Base-by-base conservation (phyloP, 2,329 filamentous ascomycete genomes). In the Dryadomyces sulphureus region DNA sequence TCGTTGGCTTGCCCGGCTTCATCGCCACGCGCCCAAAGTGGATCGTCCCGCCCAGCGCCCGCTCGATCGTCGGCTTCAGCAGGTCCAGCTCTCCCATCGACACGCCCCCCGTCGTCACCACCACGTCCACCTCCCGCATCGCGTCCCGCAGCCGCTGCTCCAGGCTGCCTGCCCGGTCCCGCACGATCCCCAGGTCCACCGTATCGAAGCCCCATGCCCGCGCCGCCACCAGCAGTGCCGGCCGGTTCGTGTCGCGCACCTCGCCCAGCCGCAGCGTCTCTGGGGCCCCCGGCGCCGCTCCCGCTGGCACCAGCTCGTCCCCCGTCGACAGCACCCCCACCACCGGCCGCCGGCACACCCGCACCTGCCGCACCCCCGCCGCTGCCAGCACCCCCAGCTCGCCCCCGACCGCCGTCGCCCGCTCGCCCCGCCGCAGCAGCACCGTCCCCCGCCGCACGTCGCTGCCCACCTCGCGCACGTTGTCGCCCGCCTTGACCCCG, bases 61-160 rank as follows among this genome's bases (percentile, higher is more conserved):
- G 81, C 66, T 96, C 92, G 55, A 98, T 85, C 0, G 90, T 96
- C 0, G 92, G 90, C 61, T 98, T 98, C 19, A 98, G 76, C 7
- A 98, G 79, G 62, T 98, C 92, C 2, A 95, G 77, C 64, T 98
- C 92, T 47, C 92, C 92, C 92, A 98, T 98, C 9, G 86, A 94
- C 19, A 96, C 92, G 41, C 92, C 92, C 20, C 92, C 92, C 0
- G 84, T 90, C 16, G 92, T 96, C 56, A 98, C 79, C 48, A 98
- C 73, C 12, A 96, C 67, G 57, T 95, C 89, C 22, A 81, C 79
- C 41, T 69, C 68, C 19, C 84, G 75, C 50, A 96, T 68, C 1
- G 83, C 86, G 48, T 77, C 72, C 2, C 89, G 81, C 9, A 98
- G 72, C 2, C 73, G 79, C 56, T 82, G 69, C 59, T 96, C 90